Evolutionary conservation across 306 rosid species (phyloP), one percentile per base, ranked within the genome.

Genomic region (Vigna radiata): DNA sequence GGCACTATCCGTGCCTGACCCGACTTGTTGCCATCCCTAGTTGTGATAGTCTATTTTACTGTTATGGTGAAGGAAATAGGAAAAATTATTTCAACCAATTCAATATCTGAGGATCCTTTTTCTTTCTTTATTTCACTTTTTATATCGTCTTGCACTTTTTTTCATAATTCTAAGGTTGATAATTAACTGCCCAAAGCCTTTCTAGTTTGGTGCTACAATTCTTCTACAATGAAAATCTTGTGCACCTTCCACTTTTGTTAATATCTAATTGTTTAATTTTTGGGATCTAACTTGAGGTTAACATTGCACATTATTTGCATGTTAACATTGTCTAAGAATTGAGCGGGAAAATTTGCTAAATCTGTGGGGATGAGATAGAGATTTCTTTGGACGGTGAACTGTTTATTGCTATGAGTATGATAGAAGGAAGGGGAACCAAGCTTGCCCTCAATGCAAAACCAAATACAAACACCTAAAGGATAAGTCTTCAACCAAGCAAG

Each of bases 381-480:
- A 36, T 89, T 8, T 87, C 96, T 0, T 89, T 88, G 25, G 87
- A 91, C 72, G 95, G 91, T 15, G 96, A 93, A 88, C 91, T 91
- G 1, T 91, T 93, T 88, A 87, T 83, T 93, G 98, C 81, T 93
- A 93, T 64, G 98, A 93, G 82, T 93, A 93, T 66, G 98, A 93
- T 86, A 88, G 98, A 79, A 88, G 91, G 78, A 97, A 93, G 73
- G 98, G 98, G n/a, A 91, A 88, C 83, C 93, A 93, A 79, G 89
- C 87, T 23, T 93, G 98, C 13, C 98, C 98, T 63, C 98, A 93
- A 62, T 93, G 98, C 84, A 93, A 91, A 86, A 93, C 98, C 80
- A 83, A 89, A 87, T 93, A 86, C 90, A 93, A 91, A 60, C 90
- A 96, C 77, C 49, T 88, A 78, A 93, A 89, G 83, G 98, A 96